Evolutionary conservation across 805 yeast genomes (phyloP), one percentile per base, ranked within the genome.

Genomic region (Zygotorulaspora danielsina): DNA sequence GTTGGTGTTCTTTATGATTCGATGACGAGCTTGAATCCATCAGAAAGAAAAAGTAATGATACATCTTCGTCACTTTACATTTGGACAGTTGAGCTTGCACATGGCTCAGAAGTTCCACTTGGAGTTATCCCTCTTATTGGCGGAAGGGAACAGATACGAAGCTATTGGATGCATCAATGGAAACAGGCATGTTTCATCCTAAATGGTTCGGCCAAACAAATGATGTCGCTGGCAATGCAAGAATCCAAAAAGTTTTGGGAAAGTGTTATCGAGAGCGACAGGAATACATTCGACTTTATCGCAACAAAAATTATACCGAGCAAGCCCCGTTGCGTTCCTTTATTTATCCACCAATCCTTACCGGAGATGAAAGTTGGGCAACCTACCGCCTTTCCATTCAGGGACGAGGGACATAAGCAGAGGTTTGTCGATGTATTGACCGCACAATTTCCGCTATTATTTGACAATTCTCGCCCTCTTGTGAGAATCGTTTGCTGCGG

Each of bases 121-220:
- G 71, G 67, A 19, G 50, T 81, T 16, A 64, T 76, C 10, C 69
- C 76, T n/a, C 32, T 39, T 45, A 51, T 17, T 54, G 69, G 9
- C 77, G 42, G 69, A 62, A 32, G 30, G 4, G 41, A 45, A 2
- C 59, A 57, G 34, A 41, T 59, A 3, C 44, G 46, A 32, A 73
- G 71, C 36, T 71, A 75, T 35, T 80, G 93, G 81, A 65, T 79
- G 44, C 88, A 90, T 55, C 87, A 79, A 43, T 64, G 87, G 56
- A 90, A 93, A 53, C 97, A 90, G 54, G 74, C 87, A 4, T 78
- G 87, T 52, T 86, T 72, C 53, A 76, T 87, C 0, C 59, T 84
- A 25, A 78, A 81, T 48, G 95, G 95, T 0, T 73, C 77, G n/a
- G 72, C 95, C 5, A 86, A 83, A 45, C 72, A 78, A 2, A 75